Percentiles rank a stretch among this genome's conserved stretches.
phyloP scores from a whole-genome alignment of 108 stramenopile species.

The Stephanodiscus triporus region DNA sequence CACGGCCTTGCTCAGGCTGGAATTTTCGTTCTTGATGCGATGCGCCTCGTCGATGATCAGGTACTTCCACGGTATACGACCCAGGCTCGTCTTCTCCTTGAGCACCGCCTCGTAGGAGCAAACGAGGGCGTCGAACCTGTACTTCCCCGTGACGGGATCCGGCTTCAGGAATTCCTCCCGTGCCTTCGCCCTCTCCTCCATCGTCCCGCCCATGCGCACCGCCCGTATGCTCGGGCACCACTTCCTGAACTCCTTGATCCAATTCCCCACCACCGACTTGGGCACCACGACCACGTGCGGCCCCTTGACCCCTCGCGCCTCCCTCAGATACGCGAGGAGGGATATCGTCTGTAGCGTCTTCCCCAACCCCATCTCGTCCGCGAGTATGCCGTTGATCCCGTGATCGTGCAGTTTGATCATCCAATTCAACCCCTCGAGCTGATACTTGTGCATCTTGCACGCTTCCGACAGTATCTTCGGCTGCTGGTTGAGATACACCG shows the following conservation, averaged over 20 bases:
- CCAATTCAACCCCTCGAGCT: conserved; percentile 99
- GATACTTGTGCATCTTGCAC: conserved; percentile 96
- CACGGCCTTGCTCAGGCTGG: conserved; percentile 78
- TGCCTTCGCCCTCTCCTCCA: conserved; percentile 84
- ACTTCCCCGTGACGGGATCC: conserved; percentile 57
- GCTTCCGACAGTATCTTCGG: conserved; percentile 75
- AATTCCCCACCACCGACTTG: conserved; percentile 96
- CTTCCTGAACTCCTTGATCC: conserved; percentile 93
- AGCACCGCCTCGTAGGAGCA: conserved; percentile 95
- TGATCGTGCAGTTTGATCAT: conserved; percentile 98
- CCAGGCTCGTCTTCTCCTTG: conserved; percentile 86
- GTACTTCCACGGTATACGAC: conserved; percentile 85
- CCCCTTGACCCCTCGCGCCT: conserved; percentile 86
- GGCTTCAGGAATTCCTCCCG: conserved; percentile 65
- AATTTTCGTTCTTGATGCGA: conserved; percentile 99
- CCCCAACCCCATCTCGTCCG: conserved; percentile 95
- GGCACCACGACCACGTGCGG: conserved; percentile 98
- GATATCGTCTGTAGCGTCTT: conserved; percentile 95
- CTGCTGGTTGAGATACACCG: conserved; percentile 89
- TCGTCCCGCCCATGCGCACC: conserved; percentile 91
- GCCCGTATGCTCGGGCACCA: conserved; percentile 94
- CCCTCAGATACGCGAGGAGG: conserved; percentile 91
- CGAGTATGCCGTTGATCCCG: conserved; percentile 99
- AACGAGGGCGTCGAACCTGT: conserved; percentile 93
- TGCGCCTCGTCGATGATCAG: conserved; percentile 96